A percentile compares a stretch with the other conserved stretches of the same genome.
Evolutionary conservation across 257 asterid genomes (phyloP).

Genomic region (Penstemon eatonii): DNA sequence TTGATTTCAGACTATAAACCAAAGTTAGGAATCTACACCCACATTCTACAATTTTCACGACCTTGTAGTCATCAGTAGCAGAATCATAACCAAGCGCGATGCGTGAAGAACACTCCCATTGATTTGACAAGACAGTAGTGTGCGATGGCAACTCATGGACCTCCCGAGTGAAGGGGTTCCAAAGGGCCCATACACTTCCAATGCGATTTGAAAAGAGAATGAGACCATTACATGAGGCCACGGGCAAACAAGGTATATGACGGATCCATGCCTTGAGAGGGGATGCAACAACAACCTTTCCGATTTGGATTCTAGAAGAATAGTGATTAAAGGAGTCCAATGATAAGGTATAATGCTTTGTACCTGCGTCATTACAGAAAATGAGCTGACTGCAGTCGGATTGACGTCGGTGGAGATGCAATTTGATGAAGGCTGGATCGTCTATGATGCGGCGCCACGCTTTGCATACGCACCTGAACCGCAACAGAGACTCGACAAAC

Average conservation of each 20-base stretch:
- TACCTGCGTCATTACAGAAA: not conserved
- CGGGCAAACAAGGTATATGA: no score
- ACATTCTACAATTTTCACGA: not conserved
- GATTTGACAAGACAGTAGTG: not conserved
- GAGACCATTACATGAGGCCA: no score
- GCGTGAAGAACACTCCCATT: not conserved
- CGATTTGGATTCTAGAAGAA: not conserved
- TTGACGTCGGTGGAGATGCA: conserved; percentile 8
- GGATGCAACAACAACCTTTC: no score
- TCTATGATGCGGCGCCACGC: conserved; percentile 21
- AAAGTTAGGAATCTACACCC: no score
- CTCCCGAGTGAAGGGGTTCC: not conserved
- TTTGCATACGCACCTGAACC: conserved; percentile 18
- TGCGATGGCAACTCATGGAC: not conserved
- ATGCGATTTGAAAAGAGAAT: no score
- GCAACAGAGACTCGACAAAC: conserved; percentile 9
- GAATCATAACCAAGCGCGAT: not conserved
- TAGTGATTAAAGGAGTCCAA: not conserved
- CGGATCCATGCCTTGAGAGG: no score
- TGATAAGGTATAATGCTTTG: not conserved
- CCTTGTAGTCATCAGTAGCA: not conserved
- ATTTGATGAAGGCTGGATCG: conserved; percentile 8
- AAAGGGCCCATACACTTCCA: no score
- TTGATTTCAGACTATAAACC: no score
- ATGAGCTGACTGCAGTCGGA: not conserved